Base-by-base conservation (phyloP, 306 rosid species). In the Dryas octopetala region DNA sequence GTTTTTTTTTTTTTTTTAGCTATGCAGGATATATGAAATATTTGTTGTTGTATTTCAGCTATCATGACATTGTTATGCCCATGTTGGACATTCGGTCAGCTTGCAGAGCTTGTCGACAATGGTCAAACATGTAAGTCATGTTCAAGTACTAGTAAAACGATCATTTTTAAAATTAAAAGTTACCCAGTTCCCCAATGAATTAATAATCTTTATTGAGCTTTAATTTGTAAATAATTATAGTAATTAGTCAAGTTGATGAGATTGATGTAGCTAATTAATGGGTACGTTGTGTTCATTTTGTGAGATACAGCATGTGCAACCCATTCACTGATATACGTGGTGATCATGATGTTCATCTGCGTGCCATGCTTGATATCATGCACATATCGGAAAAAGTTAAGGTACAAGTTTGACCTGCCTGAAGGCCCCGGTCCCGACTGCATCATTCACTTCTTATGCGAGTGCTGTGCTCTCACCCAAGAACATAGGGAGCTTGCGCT, bases 381-480 rank as follows among this genome's bases (percentile, higher is more conserved):
- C 70, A 73, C 76, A 38, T 68, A 75, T 26, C 72, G 84, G 6
- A 47, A 59, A 38, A 74, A 79, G 54, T 70, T 79, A 6, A 57
- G 83, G 75, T 59, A 15, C 74, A 79, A 38, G 49, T 44, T 66
- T 28, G 57, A 64, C 47, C 74, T 79, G 26, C 61, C 72, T 1
- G 83, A 79, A 52, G 41, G 63, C 49, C 79, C 83, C 7, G 74
- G 53, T 14, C 83, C 83, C 5, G 83, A 79, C 48, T 74, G 74
- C 63, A 26, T 79, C 63, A 60, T 66, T 46, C 83, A 79, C 71
- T 51, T 67, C 43, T 53, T 73, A 7, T 79, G 83, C 9, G 83
- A 79, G 55, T 68, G 28, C 5, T 79, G 83, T n/a, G 79, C 83
- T 43, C 68, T 79, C 16, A 73, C 79, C 69, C 83, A 79, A 73